Evolutionary conservation across 2,329 filamentous ascomycete species (phyloP).

Genomic region (Dactylellina sp.): DNA sequence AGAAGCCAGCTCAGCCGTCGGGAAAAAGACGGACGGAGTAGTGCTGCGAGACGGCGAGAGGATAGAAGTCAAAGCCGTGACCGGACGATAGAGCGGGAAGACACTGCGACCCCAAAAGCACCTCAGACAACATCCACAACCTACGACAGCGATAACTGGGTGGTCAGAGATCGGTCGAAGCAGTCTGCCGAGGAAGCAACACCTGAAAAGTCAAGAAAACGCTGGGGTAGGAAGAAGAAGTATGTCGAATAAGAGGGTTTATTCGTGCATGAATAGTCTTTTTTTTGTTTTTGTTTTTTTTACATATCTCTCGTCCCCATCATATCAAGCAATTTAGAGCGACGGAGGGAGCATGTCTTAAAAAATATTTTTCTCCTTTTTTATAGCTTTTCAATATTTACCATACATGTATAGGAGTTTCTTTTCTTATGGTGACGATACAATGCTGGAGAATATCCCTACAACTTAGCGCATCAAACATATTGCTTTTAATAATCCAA

Average conservation of each 20-base stretch:
- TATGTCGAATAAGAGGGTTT: conserved; percentile 39
- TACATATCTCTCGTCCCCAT: too few relatives aligned
- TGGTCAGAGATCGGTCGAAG: conserved; percentile 25
- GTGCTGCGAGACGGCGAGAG: conserved; percentile 30
- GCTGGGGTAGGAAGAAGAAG: conserved; percentile 54
- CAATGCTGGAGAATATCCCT: not conserved
- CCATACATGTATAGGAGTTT: conserved; percentile 41
- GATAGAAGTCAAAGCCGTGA: conserved; percentile 53
- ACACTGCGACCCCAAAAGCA: conserved; percentile 40
- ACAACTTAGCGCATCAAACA: too few relatives aligned
- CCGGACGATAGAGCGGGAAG: conserved; percentile 43
- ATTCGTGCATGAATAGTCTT: too few relatives aligned
- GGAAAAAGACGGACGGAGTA: conserved; percentile 40
- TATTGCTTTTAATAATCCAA: too few relatives aligned
- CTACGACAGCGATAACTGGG: conserved; percentile 55
- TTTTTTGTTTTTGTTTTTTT: too few relatives aligned
- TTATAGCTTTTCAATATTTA: not conserved
- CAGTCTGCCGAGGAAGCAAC: conserved; percentile 17
- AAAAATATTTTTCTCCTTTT: conserved; percentile 15
- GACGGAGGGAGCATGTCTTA: not conserved
- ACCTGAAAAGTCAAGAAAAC: conserved; percentile 47
- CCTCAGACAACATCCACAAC: conserved; percentile 54
- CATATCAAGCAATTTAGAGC: conserved; percentile 10
- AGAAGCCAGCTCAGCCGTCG: conserved; percentile 44
- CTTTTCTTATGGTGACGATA: conserved; percentile 24